Base-by-base conservation (phyloP, 2,329 filamentous ascomycete genomes). In the Cadophora sp. region DNA sequence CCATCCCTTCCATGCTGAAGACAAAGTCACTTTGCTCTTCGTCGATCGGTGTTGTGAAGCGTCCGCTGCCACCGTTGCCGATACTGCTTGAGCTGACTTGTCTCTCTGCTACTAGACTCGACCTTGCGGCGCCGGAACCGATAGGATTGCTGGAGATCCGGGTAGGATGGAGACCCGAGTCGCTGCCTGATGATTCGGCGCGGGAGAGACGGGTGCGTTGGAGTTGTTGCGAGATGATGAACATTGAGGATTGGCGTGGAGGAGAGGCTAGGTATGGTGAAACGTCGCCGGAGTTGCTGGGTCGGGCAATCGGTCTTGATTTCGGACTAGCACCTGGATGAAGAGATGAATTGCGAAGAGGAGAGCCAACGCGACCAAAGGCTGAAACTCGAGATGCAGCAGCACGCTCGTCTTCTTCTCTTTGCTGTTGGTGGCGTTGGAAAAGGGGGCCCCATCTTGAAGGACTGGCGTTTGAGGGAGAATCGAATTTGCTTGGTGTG, bases 1-100 rank as follows among this genome's bases (percentile, higher is more conserved):
- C 88, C 87, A 90, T 90, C 72, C 83, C 87, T 72, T 90, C 88
- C 87, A 90, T 89, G 74, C 81, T 86, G 76, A 90, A 90, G 16
- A 90, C 85, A 71, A 90, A 89, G 29, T 87, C 84, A 3, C 86
- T 82, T 65, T 90, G 87, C 73, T 90, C 88, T 74, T 90, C 88
- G 68, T 89, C 87, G 69, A 90, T 90, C 3, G 87, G 87, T 0
- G 87, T 89, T 1, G 87, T 87, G 76, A 89, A 89, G n/a, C 88
- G 81, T 22, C 86, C 86, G 48, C 83, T 86, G 46, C 72, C 70
- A 50, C 69, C 73, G 66, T 73, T 74, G 80, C 79, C 24, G 79
- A 83, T 59, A 72, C 87, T 89, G 34, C 84, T 84, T 66, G 83
- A 87, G 73, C 87, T 89, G 43, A 88, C 82, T 76, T 89, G 87